These are phyloP conservation scores for Ilyonectria robusta DNA, from an alignment of 2,329 filamentous ascomycete species.

Conservation along the genomic window DNA sequence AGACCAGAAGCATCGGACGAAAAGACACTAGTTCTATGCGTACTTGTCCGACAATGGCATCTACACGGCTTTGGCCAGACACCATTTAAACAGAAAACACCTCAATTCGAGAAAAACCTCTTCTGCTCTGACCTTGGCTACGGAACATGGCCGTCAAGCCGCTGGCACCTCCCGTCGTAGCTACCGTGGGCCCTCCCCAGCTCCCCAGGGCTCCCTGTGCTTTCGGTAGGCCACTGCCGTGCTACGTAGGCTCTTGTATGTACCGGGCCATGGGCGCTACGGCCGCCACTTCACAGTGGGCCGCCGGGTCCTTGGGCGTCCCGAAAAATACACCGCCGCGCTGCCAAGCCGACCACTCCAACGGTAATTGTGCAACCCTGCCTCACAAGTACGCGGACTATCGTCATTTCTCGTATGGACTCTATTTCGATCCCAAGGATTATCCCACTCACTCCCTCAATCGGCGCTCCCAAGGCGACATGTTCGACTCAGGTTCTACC, in stretches of 20 bases:
- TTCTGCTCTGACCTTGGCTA: background rate
- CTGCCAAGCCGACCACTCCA: constrained; percentile 27
- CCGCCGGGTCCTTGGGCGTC: constrained; percentile 5
- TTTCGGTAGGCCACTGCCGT: constrained; percentile 10
- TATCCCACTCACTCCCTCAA: background rate
- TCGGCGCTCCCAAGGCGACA: too few species aligned
- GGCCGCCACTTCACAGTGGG: constrained; percentile 20
- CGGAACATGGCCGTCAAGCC: constrained; percentile 20
- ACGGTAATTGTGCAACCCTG: constrained; percentile 22
- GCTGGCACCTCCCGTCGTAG: constrained; percentile 12
- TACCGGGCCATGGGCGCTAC: constrained; percentile 16
- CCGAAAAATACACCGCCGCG: constrained; percentile 28
- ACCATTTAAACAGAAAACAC: background rate
- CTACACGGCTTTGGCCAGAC: background rate
- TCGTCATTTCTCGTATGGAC: background rate
- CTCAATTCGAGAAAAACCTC: background rate
- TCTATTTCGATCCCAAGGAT: background rate
- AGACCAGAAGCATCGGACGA: background rate
- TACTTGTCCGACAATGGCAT: too few species aligned
- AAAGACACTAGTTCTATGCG: background rate
- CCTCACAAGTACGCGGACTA: background rate
- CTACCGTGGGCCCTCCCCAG: background rate
- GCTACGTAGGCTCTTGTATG: constrained; percentile 1
- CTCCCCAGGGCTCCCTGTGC: constrained; percentile 17
- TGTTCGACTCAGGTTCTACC: too few species aligned